Conservation (phyloP, 176 grass and related monocot genomes). For the Eleusine coracana region DNA sequence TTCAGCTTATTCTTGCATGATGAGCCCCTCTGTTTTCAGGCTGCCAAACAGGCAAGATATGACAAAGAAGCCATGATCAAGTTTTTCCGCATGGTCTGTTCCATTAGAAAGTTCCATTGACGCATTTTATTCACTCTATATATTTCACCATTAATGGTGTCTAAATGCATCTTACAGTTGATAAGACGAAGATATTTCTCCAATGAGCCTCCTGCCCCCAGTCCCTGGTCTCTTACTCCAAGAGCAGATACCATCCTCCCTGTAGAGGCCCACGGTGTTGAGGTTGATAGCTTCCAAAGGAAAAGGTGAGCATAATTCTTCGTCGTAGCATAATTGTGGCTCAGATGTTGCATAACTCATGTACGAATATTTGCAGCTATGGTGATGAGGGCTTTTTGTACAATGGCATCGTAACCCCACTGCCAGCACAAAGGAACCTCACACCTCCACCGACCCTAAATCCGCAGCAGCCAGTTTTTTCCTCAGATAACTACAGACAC, state of each 20-base stretch:
- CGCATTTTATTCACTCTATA: constrained; percentile 18
- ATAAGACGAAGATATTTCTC: constrained; percentile 96
- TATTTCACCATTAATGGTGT: constrained; percentile 32
- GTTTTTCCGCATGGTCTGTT: constrained; percentile 88
- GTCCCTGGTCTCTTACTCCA: constrained; percentile 69
- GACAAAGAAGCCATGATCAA: constrained; percentile 90
- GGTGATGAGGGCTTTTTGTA: constrained; percentile 60
- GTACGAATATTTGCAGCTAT: constrained; percentile 47
- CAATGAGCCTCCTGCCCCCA: constrained; percentile 71
- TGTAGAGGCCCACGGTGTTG: constrained; percentile 56
- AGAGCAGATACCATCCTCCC: constrained; percentile 50
- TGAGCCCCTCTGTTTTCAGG: constrained; percentile 40
- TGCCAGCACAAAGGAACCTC: constrained; percentile 75
- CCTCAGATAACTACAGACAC: constrained; percentile 58
- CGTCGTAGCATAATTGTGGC: constrained; percentile 4
- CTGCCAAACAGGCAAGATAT: constrained; percentile 84
- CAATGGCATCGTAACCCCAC: constrained; percentile 53
- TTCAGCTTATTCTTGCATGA: not conserved
- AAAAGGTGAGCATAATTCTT: constrained; percentile 52
- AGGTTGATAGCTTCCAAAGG: constrained; percentile 64
- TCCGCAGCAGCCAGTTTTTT: constrained; percentile 62
- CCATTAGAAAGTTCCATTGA: constrained; percentile 4
- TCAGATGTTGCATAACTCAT: constrained; percentile 15
- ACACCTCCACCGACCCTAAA: constrained; percentile 62
- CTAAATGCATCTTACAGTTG: constrained; percentile 61